A percentile compares a stretch with the other conserved stretches of the same genome.
These are phyloP conservation scores for Cryphonectria radicalis DNA, from an alignment of 2,329 filamentous ascomycete genomes.

Conservation along the genomic window DNA sequence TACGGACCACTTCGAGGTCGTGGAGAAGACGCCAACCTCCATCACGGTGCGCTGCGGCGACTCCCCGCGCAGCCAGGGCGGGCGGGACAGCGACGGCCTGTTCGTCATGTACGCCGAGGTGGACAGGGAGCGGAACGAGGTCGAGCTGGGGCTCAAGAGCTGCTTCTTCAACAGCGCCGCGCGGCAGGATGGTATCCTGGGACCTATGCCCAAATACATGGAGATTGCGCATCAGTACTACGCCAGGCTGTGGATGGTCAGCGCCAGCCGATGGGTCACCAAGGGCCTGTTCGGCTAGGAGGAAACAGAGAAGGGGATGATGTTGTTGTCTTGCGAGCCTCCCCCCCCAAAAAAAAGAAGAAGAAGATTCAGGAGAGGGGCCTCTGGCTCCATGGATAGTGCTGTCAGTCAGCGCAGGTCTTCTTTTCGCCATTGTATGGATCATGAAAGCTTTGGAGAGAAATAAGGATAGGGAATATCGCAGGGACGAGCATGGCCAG, in stretches of 20 bases:
- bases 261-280: conserved; percentile 43
- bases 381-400: not conserved
- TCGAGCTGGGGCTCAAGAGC: conserved; percentile 69
- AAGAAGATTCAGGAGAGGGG: too few relatives aligned
- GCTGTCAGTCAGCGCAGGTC: not conserved
- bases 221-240: conserved; percentile 46
- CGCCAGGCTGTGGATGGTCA: conserved; percentile 45
- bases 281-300: conserved; percentile 22
- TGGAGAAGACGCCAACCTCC: conserved; percentile 63
- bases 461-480: not conserved
- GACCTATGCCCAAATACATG: conserved; percentile 42
- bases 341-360: not conserved
- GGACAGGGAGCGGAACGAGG: conserved; percentile 61
- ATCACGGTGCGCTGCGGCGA: conserved; percentile 71
- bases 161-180: conserved; percentile 57
- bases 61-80: conserved; percentile 59
- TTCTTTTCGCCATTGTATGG: not conserved
- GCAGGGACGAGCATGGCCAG: not conserved
- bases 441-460: not conserved
- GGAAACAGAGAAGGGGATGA: too few relatives aligned
- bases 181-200: conserved; percentile 41
- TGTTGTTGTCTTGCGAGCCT: not conserved
- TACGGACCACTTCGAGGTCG: conserved; percentile 74
- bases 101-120: conserved; percentile 67
- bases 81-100: conserved; percentile 65